phyloP scores from a whole-genome alignment of 208 protist genomes.

The Crithidia sp. region DNA sequence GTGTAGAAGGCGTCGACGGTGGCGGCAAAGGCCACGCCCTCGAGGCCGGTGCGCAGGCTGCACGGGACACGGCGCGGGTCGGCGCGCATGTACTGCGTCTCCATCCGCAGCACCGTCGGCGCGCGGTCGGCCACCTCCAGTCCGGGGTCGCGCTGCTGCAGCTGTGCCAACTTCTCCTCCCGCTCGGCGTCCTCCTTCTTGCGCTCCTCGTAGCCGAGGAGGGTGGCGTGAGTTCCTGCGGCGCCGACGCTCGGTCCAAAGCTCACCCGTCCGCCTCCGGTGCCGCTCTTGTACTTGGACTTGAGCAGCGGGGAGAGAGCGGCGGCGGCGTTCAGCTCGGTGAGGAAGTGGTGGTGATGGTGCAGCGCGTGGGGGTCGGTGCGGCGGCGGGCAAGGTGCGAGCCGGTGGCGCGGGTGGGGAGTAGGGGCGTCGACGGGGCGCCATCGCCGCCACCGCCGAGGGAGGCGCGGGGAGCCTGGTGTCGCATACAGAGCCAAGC shows the following conservation, averaged over 20 bases:
- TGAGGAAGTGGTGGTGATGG: constrained; percentile 18
- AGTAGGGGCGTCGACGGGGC: constrained; percentile 5
- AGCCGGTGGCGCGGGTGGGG: constrained; percentile 1
- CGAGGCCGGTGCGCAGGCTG: constrained; percentile 24
- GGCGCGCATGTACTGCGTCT: constrained; percentile 27
- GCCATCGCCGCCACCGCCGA: constrained; percentile 8
- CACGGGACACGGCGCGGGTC: constrained; percentile 12
- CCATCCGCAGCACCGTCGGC: constrained; percentile 10
- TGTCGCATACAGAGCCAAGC: constrained; percentile 2
- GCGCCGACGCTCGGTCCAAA: constrained; percentile 1
- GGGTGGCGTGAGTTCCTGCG: constrained; percentile 1
- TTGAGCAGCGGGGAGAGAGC: constrained; percentile 26
- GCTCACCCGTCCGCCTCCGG: neutral
- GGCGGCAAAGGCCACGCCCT: constrained; percentile 8
- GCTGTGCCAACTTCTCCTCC: constrained; percentile 12
- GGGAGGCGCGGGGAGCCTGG: constrained; percentile 10
- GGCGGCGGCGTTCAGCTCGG: constrained; percentile 13
- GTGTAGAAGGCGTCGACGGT: constrained; percentile 39
- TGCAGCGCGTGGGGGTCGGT: constrained; percentile 5
- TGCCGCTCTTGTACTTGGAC: constrained; percentile 18
- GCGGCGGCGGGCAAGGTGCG: constrained; percentile 6
- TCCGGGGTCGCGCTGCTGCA: constrained; percentile 14
- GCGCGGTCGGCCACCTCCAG: constrained; percentile 16
- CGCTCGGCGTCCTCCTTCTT: constrained; percentile 22
- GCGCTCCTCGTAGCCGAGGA: constrained; percentile 16